Conservation (phyloP, 495 filamentous ascomycete species). For the Penicillium bialowiezense region DNA sequence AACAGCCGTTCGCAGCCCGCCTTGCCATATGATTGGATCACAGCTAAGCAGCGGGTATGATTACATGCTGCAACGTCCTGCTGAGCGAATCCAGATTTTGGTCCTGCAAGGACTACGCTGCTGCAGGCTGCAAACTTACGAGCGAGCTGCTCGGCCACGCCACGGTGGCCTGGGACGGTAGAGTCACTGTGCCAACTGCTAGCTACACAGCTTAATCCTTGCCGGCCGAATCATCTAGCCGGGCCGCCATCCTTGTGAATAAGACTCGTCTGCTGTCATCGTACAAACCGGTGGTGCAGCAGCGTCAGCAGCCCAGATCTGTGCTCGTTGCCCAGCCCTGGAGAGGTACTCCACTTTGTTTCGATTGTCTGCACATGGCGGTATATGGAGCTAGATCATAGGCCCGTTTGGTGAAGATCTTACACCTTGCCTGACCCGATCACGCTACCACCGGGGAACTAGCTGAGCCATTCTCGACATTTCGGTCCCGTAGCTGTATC, state of each 20-base stretch:
- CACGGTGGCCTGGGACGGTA: neutral
- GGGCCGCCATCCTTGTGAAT: neutral
- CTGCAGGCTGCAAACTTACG: neutral
- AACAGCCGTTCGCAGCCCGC: slow-evolving; percentile 22
- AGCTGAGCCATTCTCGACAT: neutral
- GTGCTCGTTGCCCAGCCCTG: neutral
- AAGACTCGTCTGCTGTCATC: neutral
- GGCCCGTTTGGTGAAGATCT: neutral
- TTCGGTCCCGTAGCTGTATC: neutral
- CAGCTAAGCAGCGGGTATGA: neutral
- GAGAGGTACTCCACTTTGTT: neutral
- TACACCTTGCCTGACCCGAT: slow-evolving; percentile 3
- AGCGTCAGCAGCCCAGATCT: neutral
- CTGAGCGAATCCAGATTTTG: neutral
- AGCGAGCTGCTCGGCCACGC: neutral
- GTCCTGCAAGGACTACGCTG: slow-evolving; percentile 1
- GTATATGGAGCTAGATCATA: neutral
- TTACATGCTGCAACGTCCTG: slow-evolving; percentile 1
- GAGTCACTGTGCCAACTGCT: slow-evolving; percentile 3
- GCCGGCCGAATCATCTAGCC: neutral
- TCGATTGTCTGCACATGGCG: slow-evolving; percentile 1
- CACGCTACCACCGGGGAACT: neutral
- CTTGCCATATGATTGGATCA: slow-evolving; percentile 1
- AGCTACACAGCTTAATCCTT: slow-evolving; percentile 1
- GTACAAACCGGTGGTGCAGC: neutral